Conservation (phyloP, 176 grass and related monocot species). For the Lolium multiflorum region DNA sequence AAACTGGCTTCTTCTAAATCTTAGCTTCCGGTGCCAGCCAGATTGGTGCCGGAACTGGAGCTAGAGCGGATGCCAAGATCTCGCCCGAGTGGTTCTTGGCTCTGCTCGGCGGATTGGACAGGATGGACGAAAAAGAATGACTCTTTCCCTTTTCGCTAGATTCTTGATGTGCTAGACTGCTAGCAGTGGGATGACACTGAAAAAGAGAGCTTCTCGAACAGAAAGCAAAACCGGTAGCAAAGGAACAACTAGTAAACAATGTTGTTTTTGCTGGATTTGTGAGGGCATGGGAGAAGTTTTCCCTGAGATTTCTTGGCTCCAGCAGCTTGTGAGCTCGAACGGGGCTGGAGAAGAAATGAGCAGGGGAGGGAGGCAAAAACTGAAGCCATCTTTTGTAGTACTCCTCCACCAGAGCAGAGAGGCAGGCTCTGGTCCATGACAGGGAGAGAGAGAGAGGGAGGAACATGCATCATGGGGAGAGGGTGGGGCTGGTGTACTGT, state of each 20-base stretch:
- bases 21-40: slow-evolving; percentile 18
- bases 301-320: slow-evolving; percentile 34
- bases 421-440: slow-evolving; percentile 34
- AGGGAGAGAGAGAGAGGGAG: slow-evolving; percentile 15
- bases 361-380: slow-evolving; percentile 43
- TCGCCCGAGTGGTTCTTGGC: slow-evolving; percentile 10
- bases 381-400: slow-evolving; percentile 55
- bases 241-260: slow-evolving; percentile 23
- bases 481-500: slow-evolving; percentile 44
- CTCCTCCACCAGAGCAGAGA: slow-evolving; percentile 11
- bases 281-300: slow-evolving; percentile 16
- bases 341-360: slow-evolving; percentile 23
- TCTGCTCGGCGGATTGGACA: slow-evolving; percentile 7
- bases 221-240: slow-evolving; percentile 24
- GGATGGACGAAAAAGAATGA: not conserved
- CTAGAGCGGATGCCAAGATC: slow-evolving; percentile 33
- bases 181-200: not conserved
- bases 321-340: slow-evolving; percentile 32
- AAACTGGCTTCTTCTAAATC: slow-evolving; percentile 39
- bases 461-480: slow-evolving; percentile 48
- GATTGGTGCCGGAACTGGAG: not conserved
- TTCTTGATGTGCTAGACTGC: slow-evolving; percentile 25
- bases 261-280: slow-evolving; percentile 34
- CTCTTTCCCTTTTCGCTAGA: not conserved
- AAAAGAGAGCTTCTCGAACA: slow-evolving; percentile 10